Evolutionary conservation across 495 filamentous ascomycete genomes (phyloP).

Genomic region (Rusavskia elegans): DNA sequence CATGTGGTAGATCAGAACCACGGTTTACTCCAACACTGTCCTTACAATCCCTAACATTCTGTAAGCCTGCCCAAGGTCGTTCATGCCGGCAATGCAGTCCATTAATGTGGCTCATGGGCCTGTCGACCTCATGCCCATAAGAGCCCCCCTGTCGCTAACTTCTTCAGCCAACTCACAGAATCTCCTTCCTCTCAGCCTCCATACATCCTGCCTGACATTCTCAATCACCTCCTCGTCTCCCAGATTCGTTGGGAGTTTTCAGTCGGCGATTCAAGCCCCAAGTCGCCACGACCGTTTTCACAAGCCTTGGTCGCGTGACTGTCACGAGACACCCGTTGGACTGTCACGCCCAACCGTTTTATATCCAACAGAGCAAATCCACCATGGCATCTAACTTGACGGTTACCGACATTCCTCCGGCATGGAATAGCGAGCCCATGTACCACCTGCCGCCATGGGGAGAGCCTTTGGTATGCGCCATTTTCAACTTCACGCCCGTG

Average conservation of each 20-base stretch:
- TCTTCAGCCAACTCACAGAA: too few species aligned
- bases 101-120: too few species aligned
- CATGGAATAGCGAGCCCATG: slow-evolving; percentile 19
- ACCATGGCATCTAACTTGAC: slow-evolving; percentile 13
- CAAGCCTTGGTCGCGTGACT: background rate
- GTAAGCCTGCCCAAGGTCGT: too few species aligned
- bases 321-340: background rate
- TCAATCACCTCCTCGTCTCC: background rate
- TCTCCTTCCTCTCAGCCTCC: too few species aligned
- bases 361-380: background rate
- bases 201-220: too few species aligned
- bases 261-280: background rate
- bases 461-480: slow-evolving; percentile 37
- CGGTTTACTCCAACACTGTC: too few species aligned
- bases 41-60: too few species aligned
- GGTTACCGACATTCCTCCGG: slow-evolving; percentile 12
- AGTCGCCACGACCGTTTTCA: background rate
- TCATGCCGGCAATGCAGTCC: too few species aligned
- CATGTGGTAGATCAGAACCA: too few species aligned
- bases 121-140: too few species aligned
- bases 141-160: too few species aligned
- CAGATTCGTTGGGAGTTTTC: background rate
- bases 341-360: background rate
- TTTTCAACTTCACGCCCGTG: background rate
- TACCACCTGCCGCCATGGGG: slow-evolving; percentile 29